Percentiles rank a stretch among this genome's conserved stretches.
phyloP scores from a whole-genome alignment of 345 rosid species.

The Gossypium rotundifolium region DNA sequence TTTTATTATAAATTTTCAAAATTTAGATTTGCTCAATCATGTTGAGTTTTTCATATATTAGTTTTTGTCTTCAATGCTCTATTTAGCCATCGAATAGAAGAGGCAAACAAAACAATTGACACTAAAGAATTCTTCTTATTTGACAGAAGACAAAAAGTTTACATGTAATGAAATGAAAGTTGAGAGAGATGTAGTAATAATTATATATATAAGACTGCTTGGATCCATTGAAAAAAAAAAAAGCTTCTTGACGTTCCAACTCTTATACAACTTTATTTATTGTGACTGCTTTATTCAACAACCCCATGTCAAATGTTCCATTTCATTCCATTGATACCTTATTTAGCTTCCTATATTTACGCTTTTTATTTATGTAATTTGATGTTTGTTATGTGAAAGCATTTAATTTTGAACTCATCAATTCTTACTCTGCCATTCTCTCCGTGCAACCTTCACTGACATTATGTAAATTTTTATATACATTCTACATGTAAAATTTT shows the following conservation, averaged over 20 bases:
- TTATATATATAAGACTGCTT: constrained; percentile 14
- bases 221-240: not conserved
- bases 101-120: no score
- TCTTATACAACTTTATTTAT: constrained; percentile 4
- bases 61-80: no score
- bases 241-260: not conserved
- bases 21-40: no score
- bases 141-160: not conserved
- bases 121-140: no score
- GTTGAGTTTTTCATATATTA: no score
- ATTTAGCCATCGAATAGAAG: no score
- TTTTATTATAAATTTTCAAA: no score
- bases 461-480: not conserved
- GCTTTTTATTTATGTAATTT: no score
- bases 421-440: not conserved
- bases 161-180: not conserved
- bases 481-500: constrained; percentile 14
- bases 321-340: constrained; percentile 2
- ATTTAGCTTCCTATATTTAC: no score
- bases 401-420: no score
- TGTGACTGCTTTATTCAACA: not conserved
- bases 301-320: constrained; percentile 36
- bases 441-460: constrained; percentile 17
- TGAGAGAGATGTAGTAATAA: not conserved
- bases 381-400: no score